These are phyloP conservation scores for Pythium brachiatum DNA, from an alignment of 352 stramenopile genomes.

Conservation along the genomic window DNA sequence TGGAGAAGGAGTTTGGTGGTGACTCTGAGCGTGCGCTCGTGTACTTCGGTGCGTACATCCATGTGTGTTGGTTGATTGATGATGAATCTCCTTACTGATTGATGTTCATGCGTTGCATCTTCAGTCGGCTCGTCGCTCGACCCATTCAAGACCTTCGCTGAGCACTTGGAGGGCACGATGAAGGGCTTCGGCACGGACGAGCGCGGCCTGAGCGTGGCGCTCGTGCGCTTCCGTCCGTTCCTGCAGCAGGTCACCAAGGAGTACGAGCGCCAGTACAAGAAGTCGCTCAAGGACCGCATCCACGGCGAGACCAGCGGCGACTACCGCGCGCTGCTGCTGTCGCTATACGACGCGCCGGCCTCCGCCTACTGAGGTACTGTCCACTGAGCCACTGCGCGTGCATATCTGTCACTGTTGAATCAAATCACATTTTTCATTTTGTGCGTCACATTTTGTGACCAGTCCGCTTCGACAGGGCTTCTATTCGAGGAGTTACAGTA, in stretches of 20 bases:
- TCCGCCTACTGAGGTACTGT: background rate
- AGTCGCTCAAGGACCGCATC: conserved; percentile 38
- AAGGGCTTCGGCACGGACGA: conserved; percentile 46
- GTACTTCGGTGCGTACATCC: conserved; percentile 47
- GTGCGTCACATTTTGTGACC: background rate
- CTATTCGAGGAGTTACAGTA: background rate
- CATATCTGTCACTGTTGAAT: too few relatives aligned
- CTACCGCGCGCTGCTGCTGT: conserved; percentile 33
- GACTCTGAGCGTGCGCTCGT: conserved; percentile 56
- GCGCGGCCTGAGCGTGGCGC: conserved; percentile 21
- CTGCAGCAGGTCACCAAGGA: conserved; percentile 26
- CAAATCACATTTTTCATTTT: background rate
- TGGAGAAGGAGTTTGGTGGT: conserved; percentile 67
- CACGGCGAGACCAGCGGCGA: conserved; percentile 34
- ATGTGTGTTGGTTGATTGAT: too few relatives aligned
- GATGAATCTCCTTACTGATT: too few relatives aligned
- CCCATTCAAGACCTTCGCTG: conserved; percentile 33
- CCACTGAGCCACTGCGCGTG: background rate
- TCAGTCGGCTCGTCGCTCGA: conserved; percentile 54
- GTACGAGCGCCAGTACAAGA: conserved; percentile 37
- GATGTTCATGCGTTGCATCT: background rate
- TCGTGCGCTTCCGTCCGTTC: conserved; percentile 33
- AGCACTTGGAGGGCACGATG: conserved; percentile 38
- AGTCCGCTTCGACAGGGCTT: background rate
- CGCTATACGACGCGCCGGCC: conserved; percentile 29